Conservation (phyloP, 768 basidiomycete species). For the Pleurotus eryngii region DNA sequence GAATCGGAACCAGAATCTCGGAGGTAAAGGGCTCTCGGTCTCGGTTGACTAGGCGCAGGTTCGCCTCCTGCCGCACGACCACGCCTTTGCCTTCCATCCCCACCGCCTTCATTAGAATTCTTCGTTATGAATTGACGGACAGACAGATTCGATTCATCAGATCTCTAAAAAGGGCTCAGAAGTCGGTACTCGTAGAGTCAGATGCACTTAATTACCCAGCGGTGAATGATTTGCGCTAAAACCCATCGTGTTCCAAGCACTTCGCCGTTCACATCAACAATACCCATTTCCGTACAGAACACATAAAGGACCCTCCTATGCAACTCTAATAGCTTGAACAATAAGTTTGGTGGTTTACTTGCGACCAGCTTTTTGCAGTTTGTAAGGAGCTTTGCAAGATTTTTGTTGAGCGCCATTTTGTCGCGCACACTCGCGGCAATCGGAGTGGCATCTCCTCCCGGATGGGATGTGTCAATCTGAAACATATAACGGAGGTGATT, state of each 20-base stretch:
- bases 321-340: neutral
- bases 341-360: neutral
- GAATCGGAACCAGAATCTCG: too few relatives aligned
- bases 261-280: neutral
- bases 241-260: neutral
- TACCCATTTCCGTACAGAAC: neutral
- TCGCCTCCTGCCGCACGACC: too few relatives aligned
- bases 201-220: neutral
- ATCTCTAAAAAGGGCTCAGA: too few relatives aligned
- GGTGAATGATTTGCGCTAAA: neutral
- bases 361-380: neutral
- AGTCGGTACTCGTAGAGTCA: neutral
- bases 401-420: neutral
- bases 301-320: neutral
- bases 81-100: too few relatives aligned
- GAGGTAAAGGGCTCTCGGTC: too few relatives aligned
- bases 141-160: neutral
- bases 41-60: too few relatives aligned
- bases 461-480: conserved; percentile 15
- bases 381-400: neutral
- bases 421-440: neutral
- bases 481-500: conserved; percentile 27
- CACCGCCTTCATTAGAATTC: too few relatives aligned
- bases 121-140: too few relatives aligned
- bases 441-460: neutral